A percentile compares a stretch with the other conserved stretches of the same genome.
phyloP scores from a whole-genome alignment of 768 basidiomycete species.

The Lactarius akahatsu region DNA sequence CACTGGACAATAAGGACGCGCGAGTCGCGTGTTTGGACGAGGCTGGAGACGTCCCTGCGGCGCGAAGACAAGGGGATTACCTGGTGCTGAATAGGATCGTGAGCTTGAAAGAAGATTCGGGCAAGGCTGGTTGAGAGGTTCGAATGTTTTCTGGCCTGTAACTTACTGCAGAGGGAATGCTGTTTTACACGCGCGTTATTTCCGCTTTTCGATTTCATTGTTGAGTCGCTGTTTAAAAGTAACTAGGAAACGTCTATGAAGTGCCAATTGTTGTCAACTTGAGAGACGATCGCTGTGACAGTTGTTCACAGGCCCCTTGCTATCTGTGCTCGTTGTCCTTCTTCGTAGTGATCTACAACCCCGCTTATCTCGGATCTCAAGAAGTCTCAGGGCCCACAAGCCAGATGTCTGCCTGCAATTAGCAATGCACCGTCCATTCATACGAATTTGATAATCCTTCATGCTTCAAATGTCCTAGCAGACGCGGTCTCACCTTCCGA shows the following conservation, averaged over 20 bases:
- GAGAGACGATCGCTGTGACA: not conserved
- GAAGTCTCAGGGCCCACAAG: not conserved
- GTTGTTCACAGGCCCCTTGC: not conserved
- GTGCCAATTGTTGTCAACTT: not conserved
- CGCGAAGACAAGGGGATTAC: conserved; percentile 66
- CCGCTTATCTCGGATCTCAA: not conserved
- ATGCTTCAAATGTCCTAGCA: not conserved
- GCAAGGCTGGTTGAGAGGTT: conserved; percentile 48
- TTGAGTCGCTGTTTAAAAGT: not conserved
- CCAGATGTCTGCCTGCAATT: not conserved
- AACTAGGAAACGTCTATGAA: not conserved
- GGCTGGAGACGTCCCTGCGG: conserved; percentile 42
- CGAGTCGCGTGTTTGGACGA: conserved; percentile 64
- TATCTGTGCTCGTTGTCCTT: not conserved
- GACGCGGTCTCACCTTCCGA: not conserved
- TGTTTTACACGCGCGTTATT: not conserved
- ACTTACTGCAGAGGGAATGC: no score
- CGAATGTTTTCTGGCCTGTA: not conserved
- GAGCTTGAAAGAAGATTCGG: conserved; percentile 90
- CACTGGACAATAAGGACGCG: conserved; percentile 80
- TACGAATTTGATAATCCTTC: conserved; percentile 1
- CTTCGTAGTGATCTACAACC: not conserved
- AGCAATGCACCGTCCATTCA: not conserved
- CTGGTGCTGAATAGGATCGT: conserved; percentile 91
- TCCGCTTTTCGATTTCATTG: not conserved